phyloP scores from a whole-genome alignment of 495 filamentous ascomycete species.

The Tuber microsphaerosporum region DNA sequence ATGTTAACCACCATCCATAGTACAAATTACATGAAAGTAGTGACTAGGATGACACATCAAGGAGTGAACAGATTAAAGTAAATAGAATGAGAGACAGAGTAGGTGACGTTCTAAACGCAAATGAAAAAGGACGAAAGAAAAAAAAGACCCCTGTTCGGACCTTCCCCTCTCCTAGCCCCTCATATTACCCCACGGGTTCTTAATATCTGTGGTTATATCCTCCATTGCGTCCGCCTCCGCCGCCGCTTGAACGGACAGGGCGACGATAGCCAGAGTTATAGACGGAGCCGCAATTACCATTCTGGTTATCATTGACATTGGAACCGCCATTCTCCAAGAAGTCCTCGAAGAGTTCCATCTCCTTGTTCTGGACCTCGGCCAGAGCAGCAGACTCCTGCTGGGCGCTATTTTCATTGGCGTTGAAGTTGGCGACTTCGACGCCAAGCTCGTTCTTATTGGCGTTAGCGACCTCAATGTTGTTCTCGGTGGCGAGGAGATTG shows the following conservation, averaged over 20 bases:
- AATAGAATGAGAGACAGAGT: not conserved
- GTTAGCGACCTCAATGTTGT: constrained; percentile 43
- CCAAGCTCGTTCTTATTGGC: constrained; percentile 43
- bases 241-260: not conserved
- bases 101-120: not conserved
- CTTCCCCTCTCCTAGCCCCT: not conserved
- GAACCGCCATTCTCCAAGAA: constrained; percentile 36
- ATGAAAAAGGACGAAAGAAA: not conserved
- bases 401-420: constrained; percentile 42
- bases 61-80: not conserved
- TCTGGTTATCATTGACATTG: constrained; percentile 40
- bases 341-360: constrained; percentile 40
- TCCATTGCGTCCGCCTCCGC: not conserved
- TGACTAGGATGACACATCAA: not conserved
- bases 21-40: not conserved
- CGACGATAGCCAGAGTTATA: not conserved
- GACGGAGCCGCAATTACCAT: constrained; percentile 25
- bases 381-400: constrained; percentile 41
- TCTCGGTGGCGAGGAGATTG: constrained; percentile 42
- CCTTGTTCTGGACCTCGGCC: constrained; percentile 40
- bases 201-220: not conserved
- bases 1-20: not conserved
- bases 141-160: not conserved
- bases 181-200: not conserved
- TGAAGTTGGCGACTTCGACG: constrained; percentile 43